Conservation (phyloP, 208 protist genomes). For the Acanthamoeba culbertsoni region DNA sequence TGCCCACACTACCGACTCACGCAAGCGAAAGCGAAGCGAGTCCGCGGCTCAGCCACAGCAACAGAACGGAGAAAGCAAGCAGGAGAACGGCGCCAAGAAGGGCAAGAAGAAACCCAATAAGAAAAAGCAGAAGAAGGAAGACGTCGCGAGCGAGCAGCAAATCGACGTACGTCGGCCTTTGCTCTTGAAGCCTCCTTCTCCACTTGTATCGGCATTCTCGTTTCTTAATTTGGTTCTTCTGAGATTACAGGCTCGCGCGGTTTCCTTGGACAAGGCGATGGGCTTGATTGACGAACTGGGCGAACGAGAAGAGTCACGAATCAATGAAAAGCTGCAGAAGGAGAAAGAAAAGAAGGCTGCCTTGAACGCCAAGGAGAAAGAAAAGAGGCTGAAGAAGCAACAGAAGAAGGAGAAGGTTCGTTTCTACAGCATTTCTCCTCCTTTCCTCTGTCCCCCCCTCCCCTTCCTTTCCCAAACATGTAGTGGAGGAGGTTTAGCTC, state of each 20-base stretch:
- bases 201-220: background rate
- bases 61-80: background rate
- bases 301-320: background rate
- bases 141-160: background rate
- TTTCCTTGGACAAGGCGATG: background rate
- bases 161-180: constrained; percentile 25
- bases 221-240: background rate
- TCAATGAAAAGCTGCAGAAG: background rate
- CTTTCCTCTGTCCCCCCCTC: background rate
- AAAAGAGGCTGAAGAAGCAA: background rate
- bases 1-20: background rate
- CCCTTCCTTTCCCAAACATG: no score
- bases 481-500: no score
- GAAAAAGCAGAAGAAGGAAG: constrained; percentile 10
- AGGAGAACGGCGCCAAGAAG: background rate
- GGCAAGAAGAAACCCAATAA: background rate
- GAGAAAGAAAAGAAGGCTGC: constrained; percentile 28
- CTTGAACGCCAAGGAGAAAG: background rate
- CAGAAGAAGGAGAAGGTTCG: background rate
- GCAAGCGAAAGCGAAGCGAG: constrained; percentile 12
- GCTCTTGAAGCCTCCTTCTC: background rate
- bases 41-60: background rate
- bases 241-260: background rate
- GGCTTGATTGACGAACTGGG: background rate
- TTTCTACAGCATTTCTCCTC: background rate